These are phyloP conservation scores for Exophiala spinifera DNA, from an alignment of 2,329 filamentous ascomycete genomes.

Conservation along the genomic window DNA sequence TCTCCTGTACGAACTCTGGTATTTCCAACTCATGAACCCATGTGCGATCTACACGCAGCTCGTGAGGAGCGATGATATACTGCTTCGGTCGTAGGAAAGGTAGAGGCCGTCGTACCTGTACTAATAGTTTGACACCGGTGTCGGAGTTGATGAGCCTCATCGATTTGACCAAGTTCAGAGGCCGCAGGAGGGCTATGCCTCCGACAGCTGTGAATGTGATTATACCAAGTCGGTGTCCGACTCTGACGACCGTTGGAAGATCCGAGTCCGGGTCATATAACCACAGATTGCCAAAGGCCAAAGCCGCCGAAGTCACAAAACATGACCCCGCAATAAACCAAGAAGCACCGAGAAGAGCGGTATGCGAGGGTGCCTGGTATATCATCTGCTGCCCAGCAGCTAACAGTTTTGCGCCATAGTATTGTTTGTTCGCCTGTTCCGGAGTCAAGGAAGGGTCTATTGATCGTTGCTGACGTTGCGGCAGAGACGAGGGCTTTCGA, in stretches of 20 bases:
- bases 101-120: slow-evolving; percentile 19
- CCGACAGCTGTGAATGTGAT: slow-evolving; percentile 15
- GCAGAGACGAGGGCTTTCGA: neutral
- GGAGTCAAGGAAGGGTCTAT: slow-evolving; percentile 5
- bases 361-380: slow-evolving; percentile 20
- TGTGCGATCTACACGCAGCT: slow-evolving; percentile 18
- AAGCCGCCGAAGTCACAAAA: slow-evolving; percentile 7
- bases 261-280: slow-evolving; percentile 8
- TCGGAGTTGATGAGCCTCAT: slow-evolving; percentile 16
- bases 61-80: slow-evolving; percentile 16
- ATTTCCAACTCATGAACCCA: slow-evolving; percentile 19
- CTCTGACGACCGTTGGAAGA: slow-evolving; percentile 15
- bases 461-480: neutral
- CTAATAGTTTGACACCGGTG: slow-evolving; percentile 16
- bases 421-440: slow-evolving; percentile 12
- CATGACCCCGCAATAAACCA: slow-evolving; percentile 16
- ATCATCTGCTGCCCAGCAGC: slow-evolving; percentile 14
- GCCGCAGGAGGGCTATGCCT: slow-evolving; percentile 15
- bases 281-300: slow-evolving; percentile 18
- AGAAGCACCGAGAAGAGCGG: slow-evolving; percentile 16
- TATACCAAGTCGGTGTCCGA: slow-evolving; percentile 18
- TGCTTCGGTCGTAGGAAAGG: slow-evolving; percentile 19
- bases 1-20: slow-evolving; percentile 12
- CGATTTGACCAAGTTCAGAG: slow-evolving; percentile 16
- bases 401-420: slow-evolving; percentile 20